Percentiles rank a stretch among this genome's conserved stretches.
Evolutionary conservation across 306 rosid genomes (phyloP).

Genomic region (Vigna trinervia): DNA sequence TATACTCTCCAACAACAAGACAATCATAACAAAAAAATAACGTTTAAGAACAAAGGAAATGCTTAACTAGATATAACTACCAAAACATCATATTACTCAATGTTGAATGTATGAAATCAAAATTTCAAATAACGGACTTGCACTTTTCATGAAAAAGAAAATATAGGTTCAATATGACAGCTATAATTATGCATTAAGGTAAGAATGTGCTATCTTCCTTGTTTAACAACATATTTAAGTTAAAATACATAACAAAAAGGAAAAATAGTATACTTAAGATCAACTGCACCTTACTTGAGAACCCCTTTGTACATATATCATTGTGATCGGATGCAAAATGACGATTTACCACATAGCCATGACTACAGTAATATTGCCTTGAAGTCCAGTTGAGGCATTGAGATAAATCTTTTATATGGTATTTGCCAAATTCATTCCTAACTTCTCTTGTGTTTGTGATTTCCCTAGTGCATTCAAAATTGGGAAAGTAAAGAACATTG

Average conservation of each 20-base stretch:
- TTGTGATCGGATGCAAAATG: constrained; percentile 50
- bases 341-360: constrained; percentile 48
- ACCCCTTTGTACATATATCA: constrained; percentile 44
- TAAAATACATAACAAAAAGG: constrained; percentile 32
- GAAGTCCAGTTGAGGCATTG: constrained; percentile 35
- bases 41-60: constrained; percentile 31
- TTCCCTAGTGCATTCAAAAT: constrained; percentile 52
- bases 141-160: constrained; percentile 25
- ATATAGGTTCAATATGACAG: constrained; percentile 27
- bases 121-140: constrained; percentile 11
- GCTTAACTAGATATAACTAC: constrained; percentile 3
- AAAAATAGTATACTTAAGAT: constrained; percentile 23
- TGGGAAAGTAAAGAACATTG: constrained; percentile 9
- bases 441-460: constrained; percentile 42
- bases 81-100: constrained; percentile 20
- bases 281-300: constrained; percentile 62
- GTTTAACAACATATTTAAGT: constrained; percentile 21
- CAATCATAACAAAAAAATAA: constrained; percentile 21
- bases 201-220: constrained; percentile 22
- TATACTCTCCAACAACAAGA: constrained; percentile 36
- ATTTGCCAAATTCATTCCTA: constrained; percentile 42
- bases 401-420: constrained; percentile 35
- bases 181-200: not conserved
- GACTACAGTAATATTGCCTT: constrained; percentile 38
- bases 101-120: constrained; percentile 19